phyloP scores from a whole-genome alignment of 768 basidiomycete genomes.

The Pleurotus platypus region DNA sequence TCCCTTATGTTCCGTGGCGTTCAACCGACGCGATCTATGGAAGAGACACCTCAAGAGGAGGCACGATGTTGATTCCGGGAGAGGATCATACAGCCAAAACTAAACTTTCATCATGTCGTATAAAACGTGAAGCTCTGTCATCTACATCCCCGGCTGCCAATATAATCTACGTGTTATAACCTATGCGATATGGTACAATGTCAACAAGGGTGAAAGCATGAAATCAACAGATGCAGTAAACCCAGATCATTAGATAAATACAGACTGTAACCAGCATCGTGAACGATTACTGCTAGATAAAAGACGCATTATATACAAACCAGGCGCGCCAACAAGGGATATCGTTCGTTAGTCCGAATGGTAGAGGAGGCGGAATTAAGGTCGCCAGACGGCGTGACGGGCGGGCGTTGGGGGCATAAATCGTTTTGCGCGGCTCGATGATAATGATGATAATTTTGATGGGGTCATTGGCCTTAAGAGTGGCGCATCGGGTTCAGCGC shows the following conservation, averaged over 20 bases:
- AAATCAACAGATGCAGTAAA: background rate
- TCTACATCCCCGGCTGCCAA: no score
- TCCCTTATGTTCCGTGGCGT: constrained; percentile 51
- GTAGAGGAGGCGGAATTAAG: background rate
- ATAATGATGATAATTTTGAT: background rate
- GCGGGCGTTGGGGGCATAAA: constrained; percentile 7
- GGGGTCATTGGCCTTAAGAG: constrained; percentile 51
- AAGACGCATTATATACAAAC: constrained; percentile 4
- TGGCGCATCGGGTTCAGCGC: constrained; percentile 58
- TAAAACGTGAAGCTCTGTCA: no score
- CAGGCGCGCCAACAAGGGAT: background rate
- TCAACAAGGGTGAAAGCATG: background rate
- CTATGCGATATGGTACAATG: constrained; percentile 7
- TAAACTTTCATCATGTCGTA: no score
- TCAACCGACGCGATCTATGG: constrained; percentile 66
- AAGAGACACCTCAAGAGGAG: constrained; percentile 61
- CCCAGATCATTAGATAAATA: constrained; percentile 6
- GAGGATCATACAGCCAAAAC: no score
- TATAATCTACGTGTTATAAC: background rate
- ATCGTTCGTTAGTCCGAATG: background rate
- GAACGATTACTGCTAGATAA: background rate
- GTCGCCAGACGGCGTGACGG: constrained; percentile 4
- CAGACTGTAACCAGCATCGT: background rate
- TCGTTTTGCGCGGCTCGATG: constrained; percentile 3
- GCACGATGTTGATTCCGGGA: constrained; percentile 24